Evolutionary conservation across 805 yeast species (phyloP).

Genomic region (Candida nemodendra): DNA sequence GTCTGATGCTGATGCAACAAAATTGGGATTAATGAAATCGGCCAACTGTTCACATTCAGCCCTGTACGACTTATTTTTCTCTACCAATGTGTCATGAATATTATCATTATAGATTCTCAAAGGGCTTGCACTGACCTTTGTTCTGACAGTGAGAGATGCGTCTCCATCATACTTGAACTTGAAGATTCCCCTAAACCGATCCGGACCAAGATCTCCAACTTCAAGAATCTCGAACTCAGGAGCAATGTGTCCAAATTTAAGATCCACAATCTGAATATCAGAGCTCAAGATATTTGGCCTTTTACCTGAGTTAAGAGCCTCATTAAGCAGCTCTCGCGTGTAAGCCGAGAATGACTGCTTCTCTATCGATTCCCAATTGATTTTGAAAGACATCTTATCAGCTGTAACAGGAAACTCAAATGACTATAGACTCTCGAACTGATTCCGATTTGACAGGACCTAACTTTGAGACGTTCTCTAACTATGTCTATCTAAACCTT

Average conservation of each 20-base stretch:
- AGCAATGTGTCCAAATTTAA: conserved; percentile 70
- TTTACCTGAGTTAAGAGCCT: conserved; percentile 71
- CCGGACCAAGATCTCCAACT: conserved; percentile 76
- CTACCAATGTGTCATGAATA: conserved; percentile 26
- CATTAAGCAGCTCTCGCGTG: conserved; percentile 64
- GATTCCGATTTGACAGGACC: no score
- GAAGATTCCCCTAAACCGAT: conserved; percentile 78
- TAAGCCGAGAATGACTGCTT: conserved; percentile 59
- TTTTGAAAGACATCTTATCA: conserved; percentile 65
- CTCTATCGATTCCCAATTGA: conserved; percentile 75
- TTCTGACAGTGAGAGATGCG: conserved; percentile 69
- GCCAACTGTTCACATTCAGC: conserved; percentile 33
- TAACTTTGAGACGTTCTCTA: no score
- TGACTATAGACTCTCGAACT: no score
- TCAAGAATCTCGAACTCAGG: conserved; percentile 78
- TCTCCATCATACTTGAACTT: conserved; percentile 75
- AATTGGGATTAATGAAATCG: conserved; percentile 63
- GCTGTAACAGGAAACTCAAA: no score
- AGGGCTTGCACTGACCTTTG: conserved; percentile 83
- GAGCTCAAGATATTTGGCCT: conserved; percentile 71
- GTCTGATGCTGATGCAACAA: conserved; percentile 61
- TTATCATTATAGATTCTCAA: conserved; percentile 57
- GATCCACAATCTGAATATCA: conserved; percentile 62
- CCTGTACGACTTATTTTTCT: conserved; percentile 30
- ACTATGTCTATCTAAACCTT: no score